phyloP scores from a whole-genome alignment of 2,329 filamentous ascomycete species.

The Sporothrix phasma region DNA sequence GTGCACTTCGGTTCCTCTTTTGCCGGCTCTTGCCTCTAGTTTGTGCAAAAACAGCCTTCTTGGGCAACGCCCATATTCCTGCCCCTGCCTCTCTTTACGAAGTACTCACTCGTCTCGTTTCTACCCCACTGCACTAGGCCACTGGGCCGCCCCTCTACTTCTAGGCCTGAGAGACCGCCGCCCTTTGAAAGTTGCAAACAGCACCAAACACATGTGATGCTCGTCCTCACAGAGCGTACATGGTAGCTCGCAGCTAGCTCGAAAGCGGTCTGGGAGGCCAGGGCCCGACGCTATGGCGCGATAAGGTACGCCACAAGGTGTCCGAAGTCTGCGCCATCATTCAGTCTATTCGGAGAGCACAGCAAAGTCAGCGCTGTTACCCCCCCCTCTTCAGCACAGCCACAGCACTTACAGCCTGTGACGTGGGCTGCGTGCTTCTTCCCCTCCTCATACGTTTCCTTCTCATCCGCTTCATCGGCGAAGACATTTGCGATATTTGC shows the following conservation, averaged over 20 bases:
- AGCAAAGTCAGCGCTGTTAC: background rate
- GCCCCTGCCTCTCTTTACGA: background rate
- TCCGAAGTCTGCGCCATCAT: background rate
- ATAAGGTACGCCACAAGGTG: background rate
- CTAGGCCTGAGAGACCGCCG: background rate
- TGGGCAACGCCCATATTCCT: background rate
- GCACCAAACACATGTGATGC: background rate
- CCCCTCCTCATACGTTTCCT: background rate
- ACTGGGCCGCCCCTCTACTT: background rate
- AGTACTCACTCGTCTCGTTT: background rate
- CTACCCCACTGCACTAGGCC: slow-evolving; percentile 7
- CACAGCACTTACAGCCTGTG: slow-evolving; percentile 11
- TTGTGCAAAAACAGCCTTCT: background rate
- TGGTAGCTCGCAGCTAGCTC: background rate
- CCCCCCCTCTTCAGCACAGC: slow-evolving; percentile 11
- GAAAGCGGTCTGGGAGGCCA: background rate
- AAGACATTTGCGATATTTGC: background rate
- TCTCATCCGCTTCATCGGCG: background rate
- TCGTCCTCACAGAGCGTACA: background rate
- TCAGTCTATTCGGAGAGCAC: background rate
- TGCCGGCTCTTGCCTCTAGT: background rate
- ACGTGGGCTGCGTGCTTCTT: background rate
- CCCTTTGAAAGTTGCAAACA: background rate
- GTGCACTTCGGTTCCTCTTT: background rate
- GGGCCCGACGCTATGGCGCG: background rate